Percentiles rank a stretch among this genome's conserved stretches.
These are phyloP conservation scores for Candolleomyces eurysporus DNA, from an alignment of 768 basidiomycete species.

Conservation along the genomic window DNA sequence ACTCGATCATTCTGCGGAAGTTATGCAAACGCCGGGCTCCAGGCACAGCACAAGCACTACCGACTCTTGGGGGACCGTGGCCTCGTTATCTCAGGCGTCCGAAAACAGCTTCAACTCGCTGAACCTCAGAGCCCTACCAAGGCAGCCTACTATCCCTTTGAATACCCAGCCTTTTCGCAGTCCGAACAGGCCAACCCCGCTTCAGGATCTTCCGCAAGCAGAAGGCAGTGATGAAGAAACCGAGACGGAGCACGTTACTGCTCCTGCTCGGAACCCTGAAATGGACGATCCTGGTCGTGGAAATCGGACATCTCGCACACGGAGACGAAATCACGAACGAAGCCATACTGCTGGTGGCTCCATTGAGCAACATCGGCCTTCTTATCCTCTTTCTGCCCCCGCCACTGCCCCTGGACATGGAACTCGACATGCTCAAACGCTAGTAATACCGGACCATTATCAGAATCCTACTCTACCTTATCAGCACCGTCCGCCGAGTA, in stretches of 20 bases:
- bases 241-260: not conserved
- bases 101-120: conserved; percentile 4
- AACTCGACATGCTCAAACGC: conserved; percentile 9
- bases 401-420: conserved; percentile 3
- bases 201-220: not conserved
- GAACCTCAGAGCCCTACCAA: not conserved
- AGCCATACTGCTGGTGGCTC: not conserved
- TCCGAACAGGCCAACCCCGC: not conserved
- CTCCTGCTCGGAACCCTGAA: not conserved
- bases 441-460: conserved; percentile 2
- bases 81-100: not conserved
- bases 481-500: not conserved
- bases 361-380: not conserved
- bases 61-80: conserved; percentile 6
- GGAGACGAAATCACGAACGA: not conserved
- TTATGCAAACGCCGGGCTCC: conserved; percentile 1
- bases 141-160: not conserved
- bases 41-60: conserved; percentile 4
- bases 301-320: not conserved
- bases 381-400: conserved; percentile 6
- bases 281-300: not conserved
- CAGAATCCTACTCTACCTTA: conserved; percentile 2
- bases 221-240: not conserved
- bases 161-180: not conserved
- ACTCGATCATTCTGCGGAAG: not conserved